These are phyloP conservation scores for Deinandra increscens DNA, from an alignment of 129 eudicot genomes.

Conservation along the genomic window DNA sequence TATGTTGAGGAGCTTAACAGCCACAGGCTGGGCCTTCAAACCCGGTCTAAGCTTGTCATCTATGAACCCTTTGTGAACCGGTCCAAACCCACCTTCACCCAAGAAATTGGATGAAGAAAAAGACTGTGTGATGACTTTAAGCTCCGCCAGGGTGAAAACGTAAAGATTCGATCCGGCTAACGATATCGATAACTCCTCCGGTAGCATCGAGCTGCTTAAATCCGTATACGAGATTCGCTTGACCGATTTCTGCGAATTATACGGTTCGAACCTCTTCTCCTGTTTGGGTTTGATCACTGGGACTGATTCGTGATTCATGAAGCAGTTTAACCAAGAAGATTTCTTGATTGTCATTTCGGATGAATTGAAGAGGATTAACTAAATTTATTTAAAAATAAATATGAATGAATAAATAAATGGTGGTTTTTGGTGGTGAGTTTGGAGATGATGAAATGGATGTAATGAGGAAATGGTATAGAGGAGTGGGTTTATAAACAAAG, in stretches of 20 bases:
- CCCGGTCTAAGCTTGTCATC: slow-evolving; percentile 87
- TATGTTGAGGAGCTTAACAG: slow-evolving; percentile 71
- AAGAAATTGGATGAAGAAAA: slow-evolving; percentile 69
- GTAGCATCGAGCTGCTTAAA: slow-evolving; percentile 42
- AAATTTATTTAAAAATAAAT: neutral
- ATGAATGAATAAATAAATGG: slow-evolving; percentile 20
- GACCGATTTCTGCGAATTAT: slow-evolving; percentile 30
- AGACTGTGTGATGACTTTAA: slow-evolving; percentile 70
- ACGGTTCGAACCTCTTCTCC: slow-evolving; percentile 25
- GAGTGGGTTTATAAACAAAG: slow-evolving; percentile 31
- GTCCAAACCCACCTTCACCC: slow-evolving; percentile 96
- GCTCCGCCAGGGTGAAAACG: slow-evolving; percentile 57
- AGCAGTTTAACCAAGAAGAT: slow-evolving; percentile 45
- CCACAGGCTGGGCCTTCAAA: slow-evolving; percentile 87
- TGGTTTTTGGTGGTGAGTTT: slow-evolving; percentile 22
- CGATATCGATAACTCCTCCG: slow-evolving; percentile 69
- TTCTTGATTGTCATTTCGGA: slow-evolving; percentile 51
- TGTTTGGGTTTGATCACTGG: neutral
- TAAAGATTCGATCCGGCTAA: slow-evolving; percentile 73
- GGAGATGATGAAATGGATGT: slow-evolving; percentile 19
- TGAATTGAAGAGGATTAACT: neutral
- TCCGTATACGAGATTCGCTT: slow-evolving; percentile 48
- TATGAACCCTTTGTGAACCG: slow-evolving; percentile 85
- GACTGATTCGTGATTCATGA: slow-evolving; percentile 22
- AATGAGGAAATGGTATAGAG: slow-evolving; percentile 22